These are phyloP conservation scores for Brassica hybrid DNA, from an alignment of 441 rosid genomes.

Conservation along the genomic window DNA sequence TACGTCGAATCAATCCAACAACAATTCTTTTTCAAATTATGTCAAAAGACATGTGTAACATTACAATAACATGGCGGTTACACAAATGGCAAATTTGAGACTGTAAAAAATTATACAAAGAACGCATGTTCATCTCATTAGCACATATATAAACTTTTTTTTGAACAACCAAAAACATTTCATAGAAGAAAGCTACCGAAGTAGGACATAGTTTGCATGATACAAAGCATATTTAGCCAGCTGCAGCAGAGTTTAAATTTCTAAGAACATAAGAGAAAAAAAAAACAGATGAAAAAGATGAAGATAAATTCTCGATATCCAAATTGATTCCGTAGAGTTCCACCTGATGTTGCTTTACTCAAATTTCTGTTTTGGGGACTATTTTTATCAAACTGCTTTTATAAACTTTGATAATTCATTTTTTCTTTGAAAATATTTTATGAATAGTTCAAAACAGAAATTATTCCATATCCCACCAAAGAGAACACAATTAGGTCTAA, in stretches of 20 bases:
- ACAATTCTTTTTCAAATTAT: neutral
- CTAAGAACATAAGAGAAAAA: too few species aligned
- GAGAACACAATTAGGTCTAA: neutral
- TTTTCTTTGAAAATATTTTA: neutral
- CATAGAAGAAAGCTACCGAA: too few species aligned
- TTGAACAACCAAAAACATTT: too few species aligned
- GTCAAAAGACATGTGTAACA: conserved; percentile 28
- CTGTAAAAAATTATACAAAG: neutral
- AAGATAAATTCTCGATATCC: too few species aligned
- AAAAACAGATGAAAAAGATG: too few species aligned
- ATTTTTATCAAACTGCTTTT: neutral
- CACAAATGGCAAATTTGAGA: neutral
- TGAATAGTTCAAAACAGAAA: neutral
- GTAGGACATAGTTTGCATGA: too few species aligned
- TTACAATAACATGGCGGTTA: conserved; percentile 4
- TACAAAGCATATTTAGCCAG: too few species aligned
- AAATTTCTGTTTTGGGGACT: neutral
- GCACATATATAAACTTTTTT: too few species aligned
- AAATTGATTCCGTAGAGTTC: too few species aligned
- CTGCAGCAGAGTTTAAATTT: too few species aligned
- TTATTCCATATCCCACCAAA: neutral
- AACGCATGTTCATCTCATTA: neutral
- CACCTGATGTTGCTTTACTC: neutral
- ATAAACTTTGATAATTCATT: neutral
- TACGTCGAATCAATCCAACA: conserved; percentile 14